Evolutionary conservation across 805 yeast species (phyloP).

Genomic region (Kuraishia hungarica): DNA sequence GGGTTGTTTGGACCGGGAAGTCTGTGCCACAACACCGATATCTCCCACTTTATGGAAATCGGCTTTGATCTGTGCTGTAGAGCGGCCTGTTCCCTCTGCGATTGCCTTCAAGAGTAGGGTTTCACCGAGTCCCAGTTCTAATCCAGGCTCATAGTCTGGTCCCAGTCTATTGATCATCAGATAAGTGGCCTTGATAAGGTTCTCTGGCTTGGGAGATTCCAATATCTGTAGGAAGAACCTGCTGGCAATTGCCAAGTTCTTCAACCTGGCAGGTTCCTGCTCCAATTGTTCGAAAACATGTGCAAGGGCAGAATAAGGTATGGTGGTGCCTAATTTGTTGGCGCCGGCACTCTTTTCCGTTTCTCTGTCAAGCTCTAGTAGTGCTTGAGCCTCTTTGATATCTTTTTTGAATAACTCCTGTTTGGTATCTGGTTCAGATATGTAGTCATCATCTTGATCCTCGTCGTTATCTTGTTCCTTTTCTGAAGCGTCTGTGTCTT

Average conservation of each 20-base stretch:
- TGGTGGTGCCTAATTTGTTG: conserved; percentile 6
- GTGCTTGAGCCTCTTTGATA: background rate
- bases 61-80: conserved; percentile 56
- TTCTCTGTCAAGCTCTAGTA: background rate
- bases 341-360: background rate
- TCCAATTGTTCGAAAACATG: conserved; percentile 73
- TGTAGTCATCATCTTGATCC: background rate
- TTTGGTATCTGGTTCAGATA: background rate
- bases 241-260: conserved; percentile 69
- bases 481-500: background rate
- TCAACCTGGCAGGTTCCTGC: conserved; percentile 71
- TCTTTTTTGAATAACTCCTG: background rate
- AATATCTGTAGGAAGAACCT: conserved; percentile 64
- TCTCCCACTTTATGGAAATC: conserved; percentile 83
- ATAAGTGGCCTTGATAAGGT: conserved; percentile 66
- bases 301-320: conserved; percentile 36
- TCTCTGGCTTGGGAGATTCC: conserved; percentile 34
- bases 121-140: conserved; percentile 93
- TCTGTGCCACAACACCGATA: conserved; percentile 80
- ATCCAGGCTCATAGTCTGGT: conserved; percentile 86
- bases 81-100: conserved; percentile 82
- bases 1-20: conserved; percentile 77
- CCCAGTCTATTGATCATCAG: conserved; percentile 83
- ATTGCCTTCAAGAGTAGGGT: conserved; percentile 80
- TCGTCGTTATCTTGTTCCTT: background rate